A percentile compares a stretch with the other conserved stretches of the same genome.
These are phyloP conservation scores for Limnanthes douglasii DNA, from an alignment of 345 rosid genomes.

Conservation along the genomic window DNA sequence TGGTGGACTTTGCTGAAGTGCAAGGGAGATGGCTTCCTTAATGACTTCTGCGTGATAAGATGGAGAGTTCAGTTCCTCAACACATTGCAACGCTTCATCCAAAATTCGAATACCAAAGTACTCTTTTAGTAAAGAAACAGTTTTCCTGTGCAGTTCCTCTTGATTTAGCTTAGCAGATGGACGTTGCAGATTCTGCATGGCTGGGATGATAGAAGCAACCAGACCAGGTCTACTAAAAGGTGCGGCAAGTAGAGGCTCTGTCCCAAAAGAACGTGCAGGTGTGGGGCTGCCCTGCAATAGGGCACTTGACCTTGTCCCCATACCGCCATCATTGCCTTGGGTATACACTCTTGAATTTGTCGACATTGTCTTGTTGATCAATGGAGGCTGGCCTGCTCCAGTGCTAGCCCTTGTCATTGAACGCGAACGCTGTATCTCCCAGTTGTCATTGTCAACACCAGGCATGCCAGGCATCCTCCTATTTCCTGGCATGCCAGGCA, in stretches of 20 bases:
- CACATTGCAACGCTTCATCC: constrained; percentile 67
- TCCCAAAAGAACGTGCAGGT: constrained; percentile 9
- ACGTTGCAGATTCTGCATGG: constrained; percentile 13
- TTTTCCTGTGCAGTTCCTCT: constrained; percentile 43
- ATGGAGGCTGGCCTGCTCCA: constrained; percentile 15
- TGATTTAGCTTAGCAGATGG: constrained; percentile 18
- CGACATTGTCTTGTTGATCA: constrained; percentile 19
- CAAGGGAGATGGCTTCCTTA: constrained; percentile 66
- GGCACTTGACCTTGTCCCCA: constrained; percentile 19
- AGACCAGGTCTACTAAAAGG: constrained; percentile 14
- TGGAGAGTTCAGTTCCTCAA: constrained; percentile 53
- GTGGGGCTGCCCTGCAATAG: constrained; percentile 21
- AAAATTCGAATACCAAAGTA: constrained; percentile 35
- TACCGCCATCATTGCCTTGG: constrained; percentile 18
- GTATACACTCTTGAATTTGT: constrained; percentile 15
- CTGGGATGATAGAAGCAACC: constrained; percentile 12
- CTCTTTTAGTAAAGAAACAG: constrained; percentile 57
- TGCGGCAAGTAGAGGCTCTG: constrained; percentile 3
- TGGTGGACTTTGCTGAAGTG: constrained; percentile 58
- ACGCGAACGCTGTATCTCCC: constrained; percentile 43
- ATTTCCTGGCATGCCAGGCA: constrained; percentile 96
- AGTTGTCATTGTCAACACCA: constrained; percentile 33
- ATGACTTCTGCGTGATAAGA: constrained; percentile 61
- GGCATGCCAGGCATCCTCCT: constrained; percentile 83
- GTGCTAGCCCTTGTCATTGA: constrained; percentile 44